phyloP scores from a whole-genome alignment of 805 yeast genomes.

The Candida odintsovae region DNA sequence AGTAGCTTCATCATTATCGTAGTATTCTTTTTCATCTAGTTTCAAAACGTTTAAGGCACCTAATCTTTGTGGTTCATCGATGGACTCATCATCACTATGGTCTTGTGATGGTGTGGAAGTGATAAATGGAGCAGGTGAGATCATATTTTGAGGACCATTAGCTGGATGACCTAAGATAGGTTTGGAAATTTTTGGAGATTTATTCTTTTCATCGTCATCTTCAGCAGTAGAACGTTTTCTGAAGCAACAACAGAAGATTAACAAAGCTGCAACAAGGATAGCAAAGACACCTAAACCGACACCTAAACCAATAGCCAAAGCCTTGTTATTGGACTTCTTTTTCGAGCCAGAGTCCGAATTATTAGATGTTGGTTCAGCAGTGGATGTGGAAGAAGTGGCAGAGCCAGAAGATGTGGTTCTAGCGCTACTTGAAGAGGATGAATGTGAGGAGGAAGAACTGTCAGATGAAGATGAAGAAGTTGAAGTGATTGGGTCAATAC shows the following conservation, averaged over 20 bases:
- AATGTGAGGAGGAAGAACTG: constrained; percentile 26
- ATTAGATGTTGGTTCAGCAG: constrained; percentile 3
- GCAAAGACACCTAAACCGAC: constrained; percentile 70
- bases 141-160: constrained; percentile 27
- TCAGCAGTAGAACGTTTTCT: constrained; percentile 32
- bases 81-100: constrained; percentile 24
- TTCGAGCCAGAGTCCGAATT: constrained; percentile 11
- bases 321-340: constrained; percentile 33
- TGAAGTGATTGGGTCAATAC: constrained; percentile 32
- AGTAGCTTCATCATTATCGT: constrained; percentile 32
- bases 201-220: constrained; percentile 25
- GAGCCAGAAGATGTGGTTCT: constrained; percentile 21
- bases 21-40: constrained; percentile 35
- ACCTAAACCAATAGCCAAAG: constrained; percentile 85
- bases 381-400: constrained; percentile 6
- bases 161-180: constrained; percentile 34
- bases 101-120: constrained; percentile 24
- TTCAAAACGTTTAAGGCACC: constrained; percentile 48
- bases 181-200: constrained; percentile 30
- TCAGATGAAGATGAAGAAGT: constrained; percentile 10
- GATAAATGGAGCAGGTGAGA: constrained; percentile 13
- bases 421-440: constrained; percentile 25
- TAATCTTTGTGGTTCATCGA: constrained; percentile 28
- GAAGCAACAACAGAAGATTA: constrained; percentile 54
- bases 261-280: constrained; percentile 39